A percentile compares a stretch with the other conserved stretches of the same genome.
These are phyloP conservation scores for Tolypocladium capitatum DNA, from an alignment of 2,329 filamentous ascomycete species.

Conservation along the genomic window DNA sequence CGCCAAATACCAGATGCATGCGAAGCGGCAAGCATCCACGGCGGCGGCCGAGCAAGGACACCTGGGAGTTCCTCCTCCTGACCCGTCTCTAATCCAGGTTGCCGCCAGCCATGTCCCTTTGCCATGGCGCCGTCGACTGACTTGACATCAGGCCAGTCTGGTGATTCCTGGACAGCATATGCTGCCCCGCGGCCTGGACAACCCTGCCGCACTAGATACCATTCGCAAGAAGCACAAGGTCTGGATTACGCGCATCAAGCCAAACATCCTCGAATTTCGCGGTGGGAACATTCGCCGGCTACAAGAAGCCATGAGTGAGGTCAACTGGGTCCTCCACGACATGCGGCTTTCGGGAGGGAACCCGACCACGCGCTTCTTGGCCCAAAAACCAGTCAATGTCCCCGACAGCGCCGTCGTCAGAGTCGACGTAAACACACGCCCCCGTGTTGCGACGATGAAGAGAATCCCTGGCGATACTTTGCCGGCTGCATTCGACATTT, in stretches of 20 bases:
- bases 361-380: constrained; percentile 12
- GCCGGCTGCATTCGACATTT: constrained; percentile 1
- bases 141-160: constrained; percentile 10
- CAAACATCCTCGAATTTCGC: constrained; percentile 14
- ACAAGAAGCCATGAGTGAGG: constrained; percentile 12
- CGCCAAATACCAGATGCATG: neutral
- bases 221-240: constrained; percentile 15
- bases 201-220: constrained; percentile 10
- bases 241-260: constrained; percentile 15
- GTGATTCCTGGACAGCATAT: constrained; percentile 16
- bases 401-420: constrained; percentile 7
- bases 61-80: neutral
- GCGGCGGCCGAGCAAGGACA: neutral
- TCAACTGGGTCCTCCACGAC: constrained; percentile 20
- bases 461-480: neutral
- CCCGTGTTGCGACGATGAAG: constrained; percentile 3
- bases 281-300: constrained; percentile 11
- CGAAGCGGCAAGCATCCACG: neutral
- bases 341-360: constrained; percentile 15
- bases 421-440: constrained; percentile 12
- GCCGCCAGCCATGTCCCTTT: neutral
- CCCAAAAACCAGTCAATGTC: constrained; percentile 12
- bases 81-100: neutral
- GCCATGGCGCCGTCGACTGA: constrained; percentile 1
- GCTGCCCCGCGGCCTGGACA: constrained; percentile 12